Base-by-base conservation (phyloP, 345 rosid species). In the Lumnitzera littorea region DNA sequence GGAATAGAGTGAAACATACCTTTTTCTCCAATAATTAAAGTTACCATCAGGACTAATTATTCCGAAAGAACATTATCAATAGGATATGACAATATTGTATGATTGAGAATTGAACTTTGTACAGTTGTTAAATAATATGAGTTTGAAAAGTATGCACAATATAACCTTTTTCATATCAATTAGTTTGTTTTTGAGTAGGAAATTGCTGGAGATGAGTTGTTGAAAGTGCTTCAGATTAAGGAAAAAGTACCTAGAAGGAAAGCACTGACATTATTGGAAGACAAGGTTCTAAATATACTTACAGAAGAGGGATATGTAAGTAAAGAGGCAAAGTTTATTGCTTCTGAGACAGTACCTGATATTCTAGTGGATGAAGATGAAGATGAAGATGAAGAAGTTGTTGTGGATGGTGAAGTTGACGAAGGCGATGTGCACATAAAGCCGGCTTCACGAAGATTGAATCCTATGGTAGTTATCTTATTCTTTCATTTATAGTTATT, bases 401-500 rank as follows among this genome's bases (percentile, higher is more conserved):
- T 94, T 48, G 88, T 88, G 57, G 99, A 94, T 69, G 99, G 99
- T 67, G 99, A 94, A 76, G 91, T 90, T 64, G 95, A 94, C 78
- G 97, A 94, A 81, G 99, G 99, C 36, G 99, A 94, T 74, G 81
- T 94, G 72, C 99, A 86, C 68, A 94, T 94, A 69, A 88, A 85
- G 82, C 99, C 96, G 51, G 69, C 70, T 58, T 74, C 88, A 70
- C 68, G 91, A 64, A 90, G 83, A 76, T 56, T 78, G 53, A 65
- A 78, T 66, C 97, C 91, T 56, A 63, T 86, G 83, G 99, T 94
- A 72, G 83, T 74, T 62, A 53, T 60, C 47, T 41, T 53, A 54
- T 65, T 48, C 53, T 51, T 62, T 56, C 56, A 27, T 53, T 1
- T 4, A 36, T 36, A 36, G 11, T 36, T 7, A 36, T 36, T 36